Evolutionary conservation across 768 basidiomycete species (phyloP), one percentile per base, ranked within the genome.

Genomic region (Mycena vulgaris): DNA sequence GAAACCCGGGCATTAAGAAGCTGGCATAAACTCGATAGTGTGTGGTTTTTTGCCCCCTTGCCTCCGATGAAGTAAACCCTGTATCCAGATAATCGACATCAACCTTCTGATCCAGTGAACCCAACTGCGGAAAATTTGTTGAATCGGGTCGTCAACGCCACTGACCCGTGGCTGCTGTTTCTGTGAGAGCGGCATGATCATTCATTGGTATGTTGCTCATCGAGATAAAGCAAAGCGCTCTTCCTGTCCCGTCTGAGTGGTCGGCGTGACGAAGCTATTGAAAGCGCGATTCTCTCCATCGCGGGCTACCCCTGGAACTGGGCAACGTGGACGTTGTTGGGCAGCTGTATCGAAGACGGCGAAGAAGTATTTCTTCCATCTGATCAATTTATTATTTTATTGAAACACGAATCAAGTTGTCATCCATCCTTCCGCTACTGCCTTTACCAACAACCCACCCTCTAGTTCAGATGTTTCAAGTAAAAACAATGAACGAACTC

Each of bases 301-400:
- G 85, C 87, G 40, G 86, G 86, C 7, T 95, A 92, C 75, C 92
- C 94, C 16, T 98, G 95, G 91, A 98, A 98, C 77, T 99, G 97
- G 96, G 93, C 94, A 30, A 84, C 90, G n/a, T 99, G 96, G 96
- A 83, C 88, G 10, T 86, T 95, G 48, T 84, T 99, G n/a, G 88
- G 88, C 3, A 90, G 89, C 61, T 93, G 94, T 76, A 87, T 96
- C 35, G 88, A 89, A 17, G 95, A 96, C 70, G 90, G 90, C 19
- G 94, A 96, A 82, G 95, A 97, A 91, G 96, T 96, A 73, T 45
- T 60, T 64, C 61, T 73, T 59, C 25, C 56, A 58, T 51, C 42
- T 19, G n/a, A 59, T 60, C 47, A 55, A 68, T 63, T 31, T 30
- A 42, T 23, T 33, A 58, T 47, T 30, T 35, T 68, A 64, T 63